Base-by-base conservation (phyloP, 1,284 basidiomycete genomes). In the Malassezia sympodialis region DNA sequence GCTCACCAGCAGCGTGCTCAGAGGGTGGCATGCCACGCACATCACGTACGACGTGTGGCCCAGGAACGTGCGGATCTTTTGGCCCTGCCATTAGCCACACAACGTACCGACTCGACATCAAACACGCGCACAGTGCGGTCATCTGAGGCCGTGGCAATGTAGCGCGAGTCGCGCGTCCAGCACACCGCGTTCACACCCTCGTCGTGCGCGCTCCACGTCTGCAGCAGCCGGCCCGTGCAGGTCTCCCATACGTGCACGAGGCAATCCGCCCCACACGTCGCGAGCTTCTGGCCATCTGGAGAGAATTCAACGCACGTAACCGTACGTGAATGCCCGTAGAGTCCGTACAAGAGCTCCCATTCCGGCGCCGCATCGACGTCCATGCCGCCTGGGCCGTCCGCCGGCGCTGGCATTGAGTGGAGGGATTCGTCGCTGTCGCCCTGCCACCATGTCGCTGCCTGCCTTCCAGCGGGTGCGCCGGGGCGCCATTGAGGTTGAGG, bases 11-110 rank as follows among this genome's bases (percentile, higher is more conserved):
- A 98, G 78, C 69, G 90, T 93, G 0, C 86, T 85, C 61, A 84
- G 82, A 0, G 88, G 90, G 66, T 88, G 90, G 76, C 86, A 96
- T 61, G 89, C 86, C 8, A 93, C 80, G 61, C 89, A 90, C 62
- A 96, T 88, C 0, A 96, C 88, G 62, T 89, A 90, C 64, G 89
- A 91, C 2, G 90, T 91, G 69, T 98, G 93, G 0, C 87, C 88
- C 35, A 79, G 77, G 7, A 94, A 63, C 23, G 41, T 49, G 15
- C 66, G 61, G 3, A 64, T 50, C 26, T 62, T 49, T 2, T 11
- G 11, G 1, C 55, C 56, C 50, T 61, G 28, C 27, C 3, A 27
- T 30, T 2, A 24, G 51, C 15, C 12, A 30, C 0, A 23, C 10
- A 27, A 58, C 60, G 49, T 44, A 56, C 50, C 2, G 60, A 59